Conservation (phyloP, 2,329 filamentous ascomycete genomes). For the Diplocarpon rosae region DNA sequence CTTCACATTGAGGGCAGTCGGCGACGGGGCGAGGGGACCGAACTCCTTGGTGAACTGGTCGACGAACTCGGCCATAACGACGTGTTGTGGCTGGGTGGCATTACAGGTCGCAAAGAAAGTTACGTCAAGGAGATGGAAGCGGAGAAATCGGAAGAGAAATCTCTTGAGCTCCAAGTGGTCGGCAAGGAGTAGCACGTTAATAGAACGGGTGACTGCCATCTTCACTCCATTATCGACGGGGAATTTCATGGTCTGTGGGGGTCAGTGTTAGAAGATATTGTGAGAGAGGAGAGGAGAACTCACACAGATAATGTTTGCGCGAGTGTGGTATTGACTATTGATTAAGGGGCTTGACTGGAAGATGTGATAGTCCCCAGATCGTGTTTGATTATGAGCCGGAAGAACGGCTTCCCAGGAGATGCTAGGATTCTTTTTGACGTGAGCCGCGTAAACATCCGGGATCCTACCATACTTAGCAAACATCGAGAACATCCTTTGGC, state of each 20-base stretch:
- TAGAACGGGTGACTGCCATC: constrained; percentile 11
- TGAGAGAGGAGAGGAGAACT: constrained; percentile 1
- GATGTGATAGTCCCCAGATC: constrained; percentile 20
- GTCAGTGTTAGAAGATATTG: neutral
- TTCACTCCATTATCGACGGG: constrained; percentile 7
- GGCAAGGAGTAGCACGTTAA: constrained; percentile 15
- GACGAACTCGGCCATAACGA: constrained; percentile 16
- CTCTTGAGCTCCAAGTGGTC: constrained; percentile 6
- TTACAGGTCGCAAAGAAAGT: constrained; percentile 8
- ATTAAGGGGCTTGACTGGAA: constrained; percentile 16
- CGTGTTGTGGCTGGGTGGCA: constrained; percentile 3
- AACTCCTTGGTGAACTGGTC: constrained; percentile 20
- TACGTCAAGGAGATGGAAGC: constrained; percentile 11
- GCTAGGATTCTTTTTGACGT: constrained; percentile 9
- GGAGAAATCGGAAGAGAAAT: constrained; percentile 21
- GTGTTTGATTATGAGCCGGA: constrained; percentile 6
- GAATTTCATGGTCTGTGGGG: constrained; percentile 14
- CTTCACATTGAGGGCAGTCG: too few relatives aligned
- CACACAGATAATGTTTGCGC: constrained; percentile 19
- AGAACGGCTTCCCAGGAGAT: constrained; percentile 2
- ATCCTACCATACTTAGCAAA: constrained; percentile 17
- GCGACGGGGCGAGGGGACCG: neutral
- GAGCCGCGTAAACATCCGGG: constrained; percentile 15
- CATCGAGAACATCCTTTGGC: constrained; percentile 21
- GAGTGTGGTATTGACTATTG: constrained; percentile 8